phyloP scores from a whole-genome alignment of 345 rosid genomes.

The Arabidopsis suecica region DNA sequence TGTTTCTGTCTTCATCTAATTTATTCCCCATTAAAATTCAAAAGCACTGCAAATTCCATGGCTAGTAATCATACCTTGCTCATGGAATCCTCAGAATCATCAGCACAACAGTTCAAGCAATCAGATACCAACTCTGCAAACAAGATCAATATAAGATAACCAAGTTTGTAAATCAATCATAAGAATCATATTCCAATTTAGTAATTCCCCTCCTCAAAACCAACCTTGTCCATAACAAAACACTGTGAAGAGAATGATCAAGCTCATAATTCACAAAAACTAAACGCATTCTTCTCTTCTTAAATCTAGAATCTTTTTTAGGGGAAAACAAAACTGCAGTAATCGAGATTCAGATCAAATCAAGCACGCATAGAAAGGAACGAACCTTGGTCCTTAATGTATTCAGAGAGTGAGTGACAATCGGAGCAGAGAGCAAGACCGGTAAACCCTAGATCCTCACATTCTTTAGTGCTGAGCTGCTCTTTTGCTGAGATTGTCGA shows the following conservation, averaged over 20 bases:
- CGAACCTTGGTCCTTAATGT: conserved; percentile 87
- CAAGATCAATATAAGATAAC: not conserved
- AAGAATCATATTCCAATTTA: not conserved
- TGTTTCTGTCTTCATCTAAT: conserved; percentile 11
- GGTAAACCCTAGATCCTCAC: conserved; percentile 89
- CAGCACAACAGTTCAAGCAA: conserved; percentile 94
- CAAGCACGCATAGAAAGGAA: not conserved
- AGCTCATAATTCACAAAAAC: conserved; percentile 11
- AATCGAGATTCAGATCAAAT: conserved; percentile 1
- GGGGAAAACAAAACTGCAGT: not conserved
- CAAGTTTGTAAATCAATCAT: not conserved
- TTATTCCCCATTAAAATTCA: not conserved
- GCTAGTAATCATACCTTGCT: conserved; percentile 65
- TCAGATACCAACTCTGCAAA: conserved; percentile 88
- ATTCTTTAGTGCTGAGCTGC: conserved; percentile 70
- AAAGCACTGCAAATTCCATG: conserved; percentile 2
- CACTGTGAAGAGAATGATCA: not conserved
- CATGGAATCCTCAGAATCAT: conserved; percentile 86
- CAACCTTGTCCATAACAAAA: not conserved
- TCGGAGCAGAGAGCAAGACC: conserved; percentile 98
- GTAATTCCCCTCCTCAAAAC: not conserved
- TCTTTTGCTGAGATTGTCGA: conserved; percentile 53
- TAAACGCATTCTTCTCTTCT: not conserved
- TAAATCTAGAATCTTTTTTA: not conserved
- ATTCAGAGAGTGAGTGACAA: conserved; percentile 82